phyloP scores from a whole-genome alignment of 2,329 filamentous ascomycete species.

The Cordyceps cateniannulata region DNA sequence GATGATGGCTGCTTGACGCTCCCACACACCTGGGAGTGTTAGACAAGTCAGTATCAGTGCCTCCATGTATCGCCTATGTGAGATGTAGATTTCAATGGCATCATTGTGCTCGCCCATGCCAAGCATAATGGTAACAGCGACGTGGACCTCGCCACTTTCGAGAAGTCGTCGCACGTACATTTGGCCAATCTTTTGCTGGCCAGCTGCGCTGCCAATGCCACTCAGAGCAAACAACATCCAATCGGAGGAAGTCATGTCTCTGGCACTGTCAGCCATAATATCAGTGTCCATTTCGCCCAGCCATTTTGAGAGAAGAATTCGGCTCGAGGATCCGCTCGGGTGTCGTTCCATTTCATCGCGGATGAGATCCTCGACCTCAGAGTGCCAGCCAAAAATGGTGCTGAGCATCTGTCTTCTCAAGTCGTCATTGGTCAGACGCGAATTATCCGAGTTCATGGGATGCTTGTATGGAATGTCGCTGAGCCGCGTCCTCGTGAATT shows the following conservation, averaged over 20 bases:
- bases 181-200: slow-evolving; percentile 84
- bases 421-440: slow-evolving; percentile 66
- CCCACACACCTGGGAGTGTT: slow-evolving; percentile 79
- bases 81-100: slow-evolving; percentile 93
- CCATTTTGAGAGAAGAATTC: slow-evolving; percentile 87
- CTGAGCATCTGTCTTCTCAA: slow-evolving; percentile 85
- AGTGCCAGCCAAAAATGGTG: slow-evolving; percentile 92
- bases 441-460: slow-evolving; percentile 50
- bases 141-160: slow-evolving; percentile 84
- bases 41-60: slow-evolving; percentile 83
- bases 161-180: slow-evolving; percentile 86
- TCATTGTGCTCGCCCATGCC: slow-evolving; percentile 90
- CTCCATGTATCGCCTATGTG: slow-evolving; percentile 87
- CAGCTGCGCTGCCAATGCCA: slow-evolving; percentile 68
- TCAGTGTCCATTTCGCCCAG: slow-evolving; percentile 79
- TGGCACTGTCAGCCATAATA: slow-evolving; percentile 70
- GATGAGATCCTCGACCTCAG: slow-evolving; percentile 73
- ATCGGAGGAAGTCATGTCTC: slow-evolving; percentile 87
- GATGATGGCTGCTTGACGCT: slow-evolving; percentile 78
- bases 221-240: slow-evolving; percentile 96
- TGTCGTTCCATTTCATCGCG: slow-evolving; percentile 78
- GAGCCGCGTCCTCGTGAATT: slow-evolving; percentile 72
- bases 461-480: slow-evolving; percentile 78
- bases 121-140: slow-evolving; percentile 85
- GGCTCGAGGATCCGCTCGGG: slow-evolving; percentile 63